phyloP scores from a whole-genome alignment of 345 rosid species.

The Lepidium didymum region DNA sequence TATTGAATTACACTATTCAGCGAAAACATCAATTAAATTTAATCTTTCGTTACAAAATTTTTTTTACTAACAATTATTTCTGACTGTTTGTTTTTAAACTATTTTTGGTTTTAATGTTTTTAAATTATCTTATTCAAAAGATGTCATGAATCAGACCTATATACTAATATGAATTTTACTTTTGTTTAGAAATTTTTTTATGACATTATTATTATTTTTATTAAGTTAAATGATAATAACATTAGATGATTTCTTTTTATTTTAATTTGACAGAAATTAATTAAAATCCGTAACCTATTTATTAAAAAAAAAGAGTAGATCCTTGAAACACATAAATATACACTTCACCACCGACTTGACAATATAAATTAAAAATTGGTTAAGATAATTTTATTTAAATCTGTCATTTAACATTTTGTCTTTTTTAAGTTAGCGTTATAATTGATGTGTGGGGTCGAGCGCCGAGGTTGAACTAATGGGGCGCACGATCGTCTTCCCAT shows the following conservation, averaged over 20 bases:
- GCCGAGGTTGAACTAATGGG: constrained; percentile 34
- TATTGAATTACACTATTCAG: too few relatives aligned
- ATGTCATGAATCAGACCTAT: too few relatives aligned
- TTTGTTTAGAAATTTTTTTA: neutral
- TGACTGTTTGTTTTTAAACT: too few relatives aligned
- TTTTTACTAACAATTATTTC: too few relatives aligned
- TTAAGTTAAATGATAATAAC: too few relatives aligned
- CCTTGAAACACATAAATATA: neutral
- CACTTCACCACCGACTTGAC: neutral
- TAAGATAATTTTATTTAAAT: constrained; percentile 20
- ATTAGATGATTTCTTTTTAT: neutral
- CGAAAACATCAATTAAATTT: too few relatives aligned
- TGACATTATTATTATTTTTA: neutral
- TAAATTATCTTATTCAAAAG: too few relatives aligned
- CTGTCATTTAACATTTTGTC: constrained; percentile 12
- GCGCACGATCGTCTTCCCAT: constrained; percentile 30
- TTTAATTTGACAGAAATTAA: neutral
- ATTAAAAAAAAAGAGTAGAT: neutral
- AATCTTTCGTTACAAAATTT: too few relatives aligned
- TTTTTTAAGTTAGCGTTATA: constrained; percentile 26
- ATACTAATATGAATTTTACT: neutral
- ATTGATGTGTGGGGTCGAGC: constrained; percentile 34
- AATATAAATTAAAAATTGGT: neutral
- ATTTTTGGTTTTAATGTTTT: too few relatives aligned
- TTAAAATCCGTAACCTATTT: neutral